phyloP scores from a whole-genome alignment of 495 filamentous ascomycete species.

The Hyaloscypha finlandica region DNA sequence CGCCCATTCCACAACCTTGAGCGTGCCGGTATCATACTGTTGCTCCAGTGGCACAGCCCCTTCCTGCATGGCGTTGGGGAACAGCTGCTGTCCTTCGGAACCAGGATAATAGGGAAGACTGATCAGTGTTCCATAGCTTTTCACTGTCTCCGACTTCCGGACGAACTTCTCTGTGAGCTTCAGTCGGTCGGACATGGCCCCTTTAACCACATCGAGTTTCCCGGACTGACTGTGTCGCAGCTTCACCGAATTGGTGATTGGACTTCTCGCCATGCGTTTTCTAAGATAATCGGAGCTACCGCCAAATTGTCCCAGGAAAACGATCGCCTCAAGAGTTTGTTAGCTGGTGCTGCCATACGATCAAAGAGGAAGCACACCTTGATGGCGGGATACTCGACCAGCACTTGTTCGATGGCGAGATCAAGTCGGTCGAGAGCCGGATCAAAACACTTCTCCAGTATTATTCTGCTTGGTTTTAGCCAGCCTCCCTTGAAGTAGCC shows the following conservation, averaged over 20 bases:
- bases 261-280: constrained; percentile 11
- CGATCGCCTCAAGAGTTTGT: constrained; percentile 9
- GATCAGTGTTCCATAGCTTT: constrained; percentile 19
- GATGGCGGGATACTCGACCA: constrained; percentile 4
- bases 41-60: constrained; percentile 9
- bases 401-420: not conserved
- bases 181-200: constrained; percentile 12
- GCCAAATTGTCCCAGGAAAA: constrained; percentile 20
- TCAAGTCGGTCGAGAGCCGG: constrained; percentile 7
- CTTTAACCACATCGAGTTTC: constrained; percentile 17
- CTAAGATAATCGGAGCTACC: constrained; percentile 14
- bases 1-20: constrained; percentile 19
- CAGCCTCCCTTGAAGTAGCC: not conserved
- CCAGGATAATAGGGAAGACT: constrained; percentile 4
- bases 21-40: not conserved
- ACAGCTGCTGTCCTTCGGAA: not conserved
- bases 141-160: constrained; percentile 5
- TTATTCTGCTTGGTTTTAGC: not conserved
- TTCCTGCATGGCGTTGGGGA: not conserved
- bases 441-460: constrained; percentile 10
- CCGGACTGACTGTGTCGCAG: constrained; percentile 15
- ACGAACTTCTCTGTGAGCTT: constrained; percentile 16
- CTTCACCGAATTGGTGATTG: constrained; percentile 6
- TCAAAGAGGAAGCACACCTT: constrained; percentile 4
- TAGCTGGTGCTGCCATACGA: not conserved